phyloP scores from a whole-genome alignment of 495 filamentous ascomycete genomes.

The Talaromyces wortmannii region DNA sequence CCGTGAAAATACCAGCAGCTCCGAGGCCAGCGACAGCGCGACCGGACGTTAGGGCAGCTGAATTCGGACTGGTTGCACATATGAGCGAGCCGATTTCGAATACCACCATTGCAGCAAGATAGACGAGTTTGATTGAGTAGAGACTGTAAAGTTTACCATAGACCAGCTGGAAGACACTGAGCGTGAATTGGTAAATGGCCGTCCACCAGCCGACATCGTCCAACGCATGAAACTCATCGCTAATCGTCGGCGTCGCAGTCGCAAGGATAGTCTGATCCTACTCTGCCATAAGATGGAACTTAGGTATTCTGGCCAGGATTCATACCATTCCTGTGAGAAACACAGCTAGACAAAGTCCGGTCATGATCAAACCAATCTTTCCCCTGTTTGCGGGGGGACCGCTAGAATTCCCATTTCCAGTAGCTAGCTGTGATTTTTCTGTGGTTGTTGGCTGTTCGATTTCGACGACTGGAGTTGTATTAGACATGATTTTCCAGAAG shows the following conservation, averaged over 20 bases:
- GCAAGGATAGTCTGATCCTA: slow-evolving; percentile 3
- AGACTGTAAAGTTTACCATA: slow-evolving; percentile 8
- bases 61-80: slow-evolving; percentile 57
- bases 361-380: too few species aligned
- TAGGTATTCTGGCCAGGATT: too few species aligned
- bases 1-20: slow-evolving; percentile 15
- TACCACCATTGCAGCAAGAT: slow-evolving; percentile 49
- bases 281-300: too few species aligned
- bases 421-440: too few species aligned
- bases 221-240: slow-evolving; percentile 35
- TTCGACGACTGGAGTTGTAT: too few species aligned
- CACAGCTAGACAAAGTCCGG: too few species aligned
- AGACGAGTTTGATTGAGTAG: slow-evolving; percentile 33
- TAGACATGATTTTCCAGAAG: too few species aligned
- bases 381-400: too few species aligned
- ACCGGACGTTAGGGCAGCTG: slow-evolving; percentile 57
- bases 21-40: slow-evolving; percentile 64
- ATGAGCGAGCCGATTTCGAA: slow-evolving; percentile 64
- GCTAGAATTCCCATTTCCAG: too few species aligned
- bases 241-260: slow-evolving; percentile 32
- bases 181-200: not conserved
- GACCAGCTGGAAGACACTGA: slow-evolving; percentile 13
- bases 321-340: too few species aligned
- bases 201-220: slow-evolving; percentile 35
- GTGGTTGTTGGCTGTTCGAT: too few species aligned